Evolutionary conservation across 768 basidiomycete genomes (phyloP), one percentile per base, ranked within the genome.

Genomic region (Fomitopsis serialis): DNA sequence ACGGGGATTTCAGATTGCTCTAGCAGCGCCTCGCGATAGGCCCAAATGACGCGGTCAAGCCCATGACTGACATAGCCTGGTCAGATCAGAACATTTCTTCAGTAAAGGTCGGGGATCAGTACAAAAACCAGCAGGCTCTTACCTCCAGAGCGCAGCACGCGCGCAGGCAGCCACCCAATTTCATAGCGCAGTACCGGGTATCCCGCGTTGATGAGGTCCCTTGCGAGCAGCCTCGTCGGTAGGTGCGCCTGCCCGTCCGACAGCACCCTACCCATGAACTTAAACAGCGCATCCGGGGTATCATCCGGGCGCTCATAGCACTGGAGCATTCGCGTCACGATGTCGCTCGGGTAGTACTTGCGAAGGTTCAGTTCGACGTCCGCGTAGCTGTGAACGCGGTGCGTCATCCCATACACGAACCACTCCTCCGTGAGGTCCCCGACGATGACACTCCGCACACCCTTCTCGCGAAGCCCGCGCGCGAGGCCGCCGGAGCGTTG

Each of bases 381-480:
- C 22, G 58, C 57, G 19, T 73, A 67, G 8, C 71, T 66, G 12
- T 64, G 48, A 46, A 88, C 76, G 0, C 81, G 78, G 63, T 87
- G 80, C 3, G 85, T 80, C 57, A 88, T 81, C 12, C 85, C 78
- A 58, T 89, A 89, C 48, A 89, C 74, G 64, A 81, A 87, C 87
- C 87, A 89, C 65, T 90, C 87, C 58, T 89, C 85, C 15, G 71
- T 74, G 47, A 88, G 73, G 51, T 87, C 84, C 9, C 89, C 88
- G 17, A 85, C 68, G 47, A 82, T 70, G 54, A 90, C 70, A 61
- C 77, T 80, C 37, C 71, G 75, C 42, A 89, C 73, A 2, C 88
- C 87, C 19, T 79, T 81, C n/a, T 72, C 77, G 44, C 63, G 66
- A 12, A 89, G 73, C 1, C 71, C 76, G 11, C 66, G 67, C 0